Base-by-base conservation (phyloP, 371 early-diverging fungal species). In the Mucor circinelloides region DNA sequence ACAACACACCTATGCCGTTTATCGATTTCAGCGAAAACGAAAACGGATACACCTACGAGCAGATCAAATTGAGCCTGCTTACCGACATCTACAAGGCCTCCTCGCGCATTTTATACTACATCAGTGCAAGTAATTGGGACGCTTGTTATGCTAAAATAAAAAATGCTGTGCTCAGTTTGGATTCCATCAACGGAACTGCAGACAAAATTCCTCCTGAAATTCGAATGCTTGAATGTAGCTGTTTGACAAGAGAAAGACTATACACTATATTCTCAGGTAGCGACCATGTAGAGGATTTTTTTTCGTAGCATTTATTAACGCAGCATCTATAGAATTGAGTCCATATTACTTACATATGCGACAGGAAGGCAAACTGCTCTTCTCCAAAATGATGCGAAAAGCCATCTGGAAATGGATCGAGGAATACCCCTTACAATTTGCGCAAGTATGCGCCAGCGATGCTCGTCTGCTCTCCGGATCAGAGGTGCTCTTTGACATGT, bases 391-490 rank as follows among this genome's bases (percentile, higher is more conserved):
- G 57, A 82, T 93, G 59, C 85, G 91, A 25, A 87, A 86, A 21
- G 88, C 91, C 6, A 93, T 95, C 60, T 95, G 94, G 94, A 89
- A 89, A 67, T 95, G 93, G 93, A 94, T 95, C 31, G 92, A 93
- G 58, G 79, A 84, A 0, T 90, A 86, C 56, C 93, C 94, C 0
- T 59, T 72, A 2, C 89, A 94, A 58, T 93, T 93, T 74, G 83
- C 85, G 2, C 76, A 80, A 52, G 81, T 94, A 5, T 91, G 87
- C 66, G 77, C 84, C 19, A 80, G 78, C 13, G 85, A 85, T 46
- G 84, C 82, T 55, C 84, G 90, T 9, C 67, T 93, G 58, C 86
- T 91, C 58, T 87, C 90, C 59, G 88, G 85, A 13, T 87, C 87
- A 13, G 93, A 95, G 56, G 82, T 86, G 28, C 78, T 95, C 10